These are phyloP conservation scores for Lipomyces sp. DNA, from an alignment of 805 yeast genomes.

Conservation along the genomic window DNA sequence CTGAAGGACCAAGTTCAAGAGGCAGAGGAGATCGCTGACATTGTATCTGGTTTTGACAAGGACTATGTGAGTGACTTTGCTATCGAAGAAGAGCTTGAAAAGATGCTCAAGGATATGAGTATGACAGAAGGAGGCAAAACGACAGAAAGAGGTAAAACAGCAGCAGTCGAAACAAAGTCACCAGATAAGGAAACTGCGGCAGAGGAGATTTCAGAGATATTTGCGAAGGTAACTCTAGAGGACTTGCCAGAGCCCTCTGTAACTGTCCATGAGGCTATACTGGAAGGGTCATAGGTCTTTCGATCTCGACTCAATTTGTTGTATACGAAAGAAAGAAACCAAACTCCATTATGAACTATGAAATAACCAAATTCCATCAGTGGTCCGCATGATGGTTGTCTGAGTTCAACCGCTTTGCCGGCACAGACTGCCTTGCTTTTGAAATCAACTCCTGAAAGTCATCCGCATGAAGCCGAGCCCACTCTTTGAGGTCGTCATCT, in stretches of 20 bases:
- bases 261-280: too few species aligned
- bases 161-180: neutral
- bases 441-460: slow-evolving; percentile 32
- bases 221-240: slow-evolving; percentile 12
- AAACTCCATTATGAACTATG: too few species aligned
- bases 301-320: too few species aligned
- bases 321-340: too few species aligned
- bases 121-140: slow-evolving; percentile 6
- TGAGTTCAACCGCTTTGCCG: neutral
- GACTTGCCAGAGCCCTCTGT: slow-evolving; percentile 7
- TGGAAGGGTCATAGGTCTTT: too few species aligned
- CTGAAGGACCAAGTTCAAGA: slow-evolving; percentile 41
- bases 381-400: too few species aligned
- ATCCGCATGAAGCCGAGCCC: slow-evolving; percentile 29
- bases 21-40: slow-evolving; percentile 41
- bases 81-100: slow-evolving; percentile 43
- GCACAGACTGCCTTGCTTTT: slow-evolving; percentile 24
- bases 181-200: too few species aligned
- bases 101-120: slow-evolving; percentile 31
- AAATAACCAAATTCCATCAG: too few species aligned
- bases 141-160: neutral
- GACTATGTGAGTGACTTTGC: slow-evolving; percentile 38
- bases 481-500: slow-evolving; percentile 29
- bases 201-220: slow-evolving; percentile 6
- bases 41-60: slow-evolving; percentile 34